A percentile compares a stretch with the other conserved stretches of the same genome.
These are phyloP conservation scores for Coemansia sp. DNA, from an alignment of 192 early-diverging fungal genomes.

Conservation along the genomic window DNA sequence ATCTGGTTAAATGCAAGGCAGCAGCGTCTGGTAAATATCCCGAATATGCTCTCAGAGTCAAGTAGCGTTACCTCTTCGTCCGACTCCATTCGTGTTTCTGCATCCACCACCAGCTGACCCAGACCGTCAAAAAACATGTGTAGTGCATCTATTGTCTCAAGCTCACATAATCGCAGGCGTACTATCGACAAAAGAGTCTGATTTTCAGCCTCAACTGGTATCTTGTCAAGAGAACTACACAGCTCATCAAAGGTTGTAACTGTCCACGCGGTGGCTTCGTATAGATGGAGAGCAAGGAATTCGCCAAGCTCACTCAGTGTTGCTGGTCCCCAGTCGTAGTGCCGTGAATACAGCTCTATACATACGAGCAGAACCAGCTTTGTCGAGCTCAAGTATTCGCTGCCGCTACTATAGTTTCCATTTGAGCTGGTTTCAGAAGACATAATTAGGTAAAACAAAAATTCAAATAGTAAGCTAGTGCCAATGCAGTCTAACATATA, in stretches of 20 bases:
- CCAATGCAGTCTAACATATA: no score
- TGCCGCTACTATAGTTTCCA: neutral
- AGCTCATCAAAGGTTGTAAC: constrained; percentile 2
- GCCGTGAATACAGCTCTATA: constrained; percentile 39
- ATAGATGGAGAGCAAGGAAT: constrained; percentile 22
- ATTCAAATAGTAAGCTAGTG: no score
- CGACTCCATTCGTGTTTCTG: constrained; percentile 4
- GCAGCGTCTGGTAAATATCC: constrained; percentile 45
- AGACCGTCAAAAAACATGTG: constrained; percentile 32
- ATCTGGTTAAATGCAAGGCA: constrained; percentile 45
- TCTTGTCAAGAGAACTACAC: constrained; percentile 1
- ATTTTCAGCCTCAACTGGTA: constrained; percentile 5
- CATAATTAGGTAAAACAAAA: no score
- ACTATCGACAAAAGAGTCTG: constrained; percentile 17
- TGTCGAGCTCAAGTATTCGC: constrained; percentile 37
- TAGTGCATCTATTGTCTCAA: constrained; percentile 27
- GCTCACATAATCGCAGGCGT: constrained; percentile 3
- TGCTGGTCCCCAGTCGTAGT: constrained; percentile 43
- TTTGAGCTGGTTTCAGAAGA: no score
- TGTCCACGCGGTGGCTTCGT: constrained; percentile 13
- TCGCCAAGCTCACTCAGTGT: constrained; percentile 27
- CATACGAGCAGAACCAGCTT: constrained; percentile 35
- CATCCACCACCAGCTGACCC: constrained; percentile 14
- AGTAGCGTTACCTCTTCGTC: constrained; percentile 14
- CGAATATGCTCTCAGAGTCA: constrained; percentile 47